These are phyloP conservation scores for Cucumis sativus DNA, from an alignment of 306 rosid species.

Conservation along the genomic window DNA sequence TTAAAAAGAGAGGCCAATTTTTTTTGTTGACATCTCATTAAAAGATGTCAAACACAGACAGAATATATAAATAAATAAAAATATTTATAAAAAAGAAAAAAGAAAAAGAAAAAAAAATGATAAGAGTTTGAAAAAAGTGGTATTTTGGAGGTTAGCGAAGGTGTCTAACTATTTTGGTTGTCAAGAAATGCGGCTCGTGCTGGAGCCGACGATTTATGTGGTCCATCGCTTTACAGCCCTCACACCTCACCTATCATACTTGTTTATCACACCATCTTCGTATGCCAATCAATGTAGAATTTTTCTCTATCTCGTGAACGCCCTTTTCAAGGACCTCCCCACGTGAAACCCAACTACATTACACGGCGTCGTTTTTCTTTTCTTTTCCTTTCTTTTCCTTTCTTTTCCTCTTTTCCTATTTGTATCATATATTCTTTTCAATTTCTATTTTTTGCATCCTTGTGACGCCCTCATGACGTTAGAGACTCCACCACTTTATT, in stretches of 20 bases:
- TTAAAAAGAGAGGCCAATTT: background rate
- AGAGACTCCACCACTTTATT: too few relatives aligned
- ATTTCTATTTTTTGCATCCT: background rate
- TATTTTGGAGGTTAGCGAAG: background rate
- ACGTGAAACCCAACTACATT: background rate
- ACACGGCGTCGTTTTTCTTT: background rate
- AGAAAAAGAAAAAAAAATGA: too few relatives aligned
- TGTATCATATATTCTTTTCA: background rate
- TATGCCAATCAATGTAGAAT: background rate
- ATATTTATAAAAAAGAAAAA: too few relatives aligned
- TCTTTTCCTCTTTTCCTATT: too few relatives aligned
- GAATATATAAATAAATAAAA: background rate
- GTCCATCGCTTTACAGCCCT: background rate
- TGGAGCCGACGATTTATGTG: background rate
- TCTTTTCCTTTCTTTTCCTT: too few relatives aligned
- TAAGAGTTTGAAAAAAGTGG: background rate
- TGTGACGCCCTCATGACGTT: background rate
- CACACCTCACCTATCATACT: background rate
- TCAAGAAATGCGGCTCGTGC: background rate
- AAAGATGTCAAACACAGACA: background rate
- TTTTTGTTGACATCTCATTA: background rate
- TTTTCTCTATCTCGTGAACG: conserved; percentile 2
- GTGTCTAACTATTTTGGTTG: background rate
- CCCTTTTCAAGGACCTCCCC: background rate
- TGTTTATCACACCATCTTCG: background rate